Evolutionary conservation across 2,329 filamentous ascomycete species (phyloP), one percentile per base, ranked within the genome.

Genomic region (Arachnomyces sp.): DNA sequence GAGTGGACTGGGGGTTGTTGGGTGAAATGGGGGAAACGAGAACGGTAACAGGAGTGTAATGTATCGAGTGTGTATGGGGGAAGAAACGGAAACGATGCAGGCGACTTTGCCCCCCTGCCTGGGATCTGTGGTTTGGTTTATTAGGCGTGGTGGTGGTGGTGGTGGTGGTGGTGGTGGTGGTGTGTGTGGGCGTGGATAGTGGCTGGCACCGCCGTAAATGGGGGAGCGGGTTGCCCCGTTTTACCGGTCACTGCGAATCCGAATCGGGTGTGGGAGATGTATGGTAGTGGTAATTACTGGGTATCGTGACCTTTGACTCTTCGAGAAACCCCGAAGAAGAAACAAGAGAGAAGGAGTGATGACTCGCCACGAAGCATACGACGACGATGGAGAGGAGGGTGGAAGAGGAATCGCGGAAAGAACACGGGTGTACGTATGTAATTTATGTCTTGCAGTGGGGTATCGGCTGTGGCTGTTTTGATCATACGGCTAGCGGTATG

Each of bases 1-100:
- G 36, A 43, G 38, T 30, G 41, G 32, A 37, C 30, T 32, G n/a
- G n/a, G n/a, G n/a, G n/a, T n/a, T n/a, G n/a, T n/a, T n/a, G 41
- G 36, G 40, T 42, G 40, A 34, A 42, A 30, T 30, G 18, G 7
- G 13, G 12, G n/a, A 18, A 9, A 14, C 4, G 12, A 18, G 17
- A 14, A 16, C 12, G 12, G 15, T 25, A 28, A 33, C n/a, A 39
- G 28, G 34, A 38, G 4, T 33, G 29, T 13, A 49, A 37, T n/a
- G n/a, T n/a, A n/a, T n/a, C n/a, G n/a, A n/a, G 12, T 45, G 40
- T 25, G 9, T 5, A 9, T 25, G 9, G 9, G 21, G 21, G 5
- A 25, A 25, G 21, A 5, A 25, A 25, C 21, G 9, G 21, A 5
- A 25, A 25, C 21, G n/a, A n/a, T n/a, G n/a, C n/a, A n/a, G n/a